Conservation (phyloP, 441 rosid genomes). For the Pelargonium cotyledonis region DNA sequence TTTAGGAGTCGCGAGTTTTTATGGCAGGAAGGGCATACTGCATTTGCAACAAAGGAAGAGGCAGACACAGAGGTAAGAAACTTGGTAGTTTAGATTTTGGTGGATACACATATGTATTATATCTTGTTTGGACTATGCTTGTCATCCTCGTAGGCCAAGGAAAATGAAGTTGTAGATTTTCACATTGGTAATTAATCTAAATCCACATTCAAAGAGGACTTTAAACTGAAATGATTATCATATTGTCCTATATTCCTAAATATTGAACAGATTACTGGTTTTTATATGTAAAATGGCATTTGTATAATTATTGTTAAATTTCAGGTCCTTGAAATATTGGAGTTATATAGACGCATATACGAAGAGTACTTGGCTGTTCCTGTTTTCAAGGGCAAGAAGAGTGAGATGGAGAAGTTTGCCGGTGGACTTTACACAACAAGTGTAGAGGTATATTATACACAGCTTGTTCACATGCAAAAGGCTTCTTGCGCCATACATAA, state of each 20-base stretch:
- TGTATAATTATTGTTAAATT: slow-evolving; percentile 9
- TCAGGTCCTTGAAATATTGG: slow-evolving; percentile 91
- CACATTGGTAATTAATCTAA: not conserved
- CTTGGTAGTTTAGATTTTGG: not conserved
- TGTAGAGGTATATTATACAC: slow-evolving; percentile 50
- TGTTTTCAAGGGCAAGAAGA: slow-evolving; percentile 86
- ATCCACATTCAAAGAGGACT: not conserved
- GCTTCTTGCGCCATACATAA: not conserved
- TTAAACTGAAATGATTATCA: too few species aligned
- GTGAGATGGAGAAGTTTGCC: slow-evolving; percentile 96
- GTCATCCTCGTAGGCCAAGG: too few species aligned
- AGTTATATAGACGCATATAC: slow-evolving; percentile 75
- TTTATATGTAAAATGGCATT: not conserved
- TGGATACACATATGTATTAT: too few species aligned
- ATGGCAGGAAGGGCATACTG: slow-evolving; percentile 99
- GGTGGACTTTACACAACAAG: slow-evolving; percentile 97
- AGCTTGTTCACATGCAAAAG: not conserved
- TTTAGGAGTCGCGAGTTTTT: slow-evolving; percentile 97
- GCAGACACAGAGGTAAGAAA: slow-evolving; percentile 81
- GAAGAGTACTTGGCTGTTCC: slow-evolving; percentile 94
- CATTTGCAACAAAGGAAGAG: slow-evolving; percentile 83
- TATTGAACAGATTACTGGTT: not conserved
- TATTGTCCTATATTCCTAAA: too few species aligned
- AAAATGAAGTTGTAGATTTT: too few species aligned
- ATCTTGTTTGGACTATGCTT: too few species aligned